These are phyloP conservation scores for Schoenoplectus triqueter DNA, from an alignment of 202 grass and related monocot genomes.

Conservation along the genomic window DNA sequence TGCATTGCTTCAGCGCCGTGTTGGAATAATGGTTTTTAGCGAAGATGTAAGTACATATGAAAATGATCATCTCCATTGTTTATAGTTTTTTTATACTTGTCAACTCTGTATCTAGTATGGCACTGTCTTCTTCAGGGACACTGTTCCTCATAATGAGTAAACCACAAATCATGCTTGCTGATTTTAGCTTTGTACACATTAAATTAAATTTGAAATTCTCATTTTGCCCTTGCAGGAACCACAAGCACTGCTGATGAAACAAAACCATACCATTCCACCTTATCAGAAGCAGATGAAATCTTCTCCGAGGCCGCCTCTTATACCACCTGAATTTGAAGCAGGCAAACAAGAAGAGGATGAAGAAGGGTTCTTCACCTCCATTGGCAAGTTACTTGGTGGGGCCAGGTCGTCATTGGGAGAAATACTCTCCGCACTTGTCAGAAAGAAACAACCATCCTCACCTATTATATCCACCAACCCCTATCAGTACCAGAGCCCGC, in stretches of 20 bases:
- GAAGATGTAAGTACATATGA: conserved; percentile 56
- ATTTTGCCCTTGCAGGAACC: conserved; percentile 60
- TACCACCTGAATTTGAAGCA: conserved; percentile 60
- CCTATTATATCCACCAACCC: conserved; percentile 8
- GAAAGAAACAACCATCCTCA: conserved; percentile 52
- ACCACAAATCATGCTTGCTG: background rate
- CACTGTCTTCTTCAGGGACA: background rate
- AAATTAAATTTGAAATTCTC: background rate
- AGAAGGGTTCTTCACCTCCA: conserved; percentile 77
- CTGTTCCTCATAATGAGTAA: background rate
- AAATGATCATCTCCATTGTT: background rate
- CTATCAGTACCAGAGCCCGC: conserved; percentile 44
- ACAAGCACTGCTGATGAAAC: conserved; percentile 45
- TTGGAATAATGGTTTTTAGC: conserved; percentile 70
- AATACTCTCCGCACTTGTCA: conserved; percentile 57
- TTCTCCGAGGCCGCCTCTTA: conserved; percentile 58
- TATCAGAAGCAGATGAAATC: conserved; percentile 71
- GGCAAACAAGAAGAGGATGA: conserved; percentile 54
- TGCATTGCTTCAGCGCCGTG: conserved; percentile 78
- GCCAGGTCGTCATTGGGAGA: conserved; percentile 62
- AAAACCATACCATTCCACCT: conserved; percentile 56
- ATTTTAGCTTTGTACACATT: background rate
- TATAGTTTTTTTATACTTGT: background rate
- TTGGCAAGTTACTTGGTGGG: conserved; percentile 70
- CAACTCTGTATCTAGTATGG: background rate